Evolutionary conservation across 148 eudicot species (phyloP).

Genomic region (Rhododendron simsii): DNA sequence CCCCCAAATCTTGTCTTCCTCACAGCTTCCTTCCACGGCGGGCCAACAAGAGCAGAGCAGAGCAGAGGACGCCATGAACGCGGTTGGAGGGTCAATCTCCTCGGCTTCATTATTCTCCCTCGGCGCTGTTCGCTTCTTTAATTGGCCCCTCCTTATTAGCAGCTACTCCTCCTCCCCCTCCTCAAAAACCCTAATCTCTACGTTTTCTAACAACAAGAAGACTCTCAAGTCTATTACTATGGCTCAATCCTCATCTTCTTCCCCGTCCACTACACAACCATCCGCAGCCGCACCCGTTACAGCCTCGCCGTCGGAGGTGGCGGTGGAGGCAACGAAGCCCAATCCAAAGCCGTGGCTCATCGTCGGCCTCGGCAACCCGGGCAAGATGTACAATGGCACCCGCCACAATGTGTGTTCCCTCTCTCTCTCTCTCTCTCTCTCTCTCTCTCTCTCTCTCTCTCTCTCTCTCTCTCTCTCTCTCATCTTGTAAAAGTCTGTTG

Average conservation of each 20-base stretch:
- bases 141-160: not conserved
- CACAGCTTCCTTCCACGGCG: not conserved
- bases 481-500: too few relatives aligned
- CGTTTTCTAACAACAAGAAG: not conserved
- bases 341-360: slow-evolving; percentile 28
- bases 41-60: not conserved
- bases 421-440: not conserved
- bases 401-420: slow-evolving; percentile 26
- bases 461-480: too few relatives aligned
- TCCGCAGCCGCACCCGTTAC: not conserved
- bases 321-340: not conserved
- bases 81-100: not conserved
- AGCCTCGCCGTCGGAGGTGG: not conserved
- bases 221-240: not conserved
- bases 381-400: slow-evolving; percentile 21
- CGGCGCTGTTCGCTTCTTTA: not conserved
- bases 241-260: not conserved
- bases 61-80: not conserved
- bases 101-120: not conserved
- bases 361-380: slow-evolving; percentile 34
- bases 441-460: too few relatives aligned
- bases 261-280: not conserved
- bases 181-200: slow-evolving; percentile 3
- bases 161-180: not conserved
- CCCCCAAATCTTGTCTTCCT: not conserved